phyloP scores from a whole-genome alignment of 2,329 filamentous ascomycete species.

The Ciborinia camelliae region DNA sequence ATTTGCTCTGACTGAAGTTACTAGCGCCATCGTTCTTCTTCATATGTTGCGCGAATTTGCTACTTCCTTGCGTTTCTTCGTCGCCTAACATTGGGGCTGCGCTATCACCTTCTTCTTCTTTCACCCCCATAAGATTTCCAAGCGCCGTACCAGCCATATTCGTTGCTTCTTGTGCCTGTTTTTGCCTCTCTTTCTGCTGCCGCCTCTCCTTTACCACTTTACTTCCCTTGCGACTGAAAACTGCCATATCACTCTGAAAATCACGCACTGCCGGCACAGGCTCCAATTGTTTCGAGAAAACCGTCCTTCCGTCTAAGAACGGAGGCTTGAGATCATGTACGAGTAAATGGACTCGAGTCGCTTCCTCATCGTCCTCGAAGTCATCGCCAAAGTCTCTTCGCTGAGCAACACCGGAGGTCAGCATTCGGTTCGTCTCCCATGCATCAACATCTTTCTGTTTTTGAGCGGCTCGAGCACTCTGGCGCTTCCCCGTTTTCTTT shows the following conservation, averaged over 20 bases:
- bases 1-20: constrained; percentile 89
- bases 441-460: constrained; percentile 94
- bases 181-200: constrained; percentile 88
- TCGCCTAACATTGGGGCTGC: constrained; percentile 74
- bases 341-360: constrained; percentile 81
- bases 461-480: constrained; percentile 73
- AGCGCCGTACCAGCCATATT: constrained; percentile 87
- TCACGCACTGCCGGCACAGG: constrained; percentile 91
- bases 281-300: constrained; percentile 96
- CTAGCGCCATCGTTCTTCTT: constrained; percentile 85
- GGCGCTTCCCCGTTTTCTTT: constrained; percentile 71
- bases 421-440: constrained; percentile 98
- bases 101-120: constrained; percentile 89
- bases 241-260: constrained; percentile 96
- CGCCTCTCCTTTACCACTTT: constrained; percentile 86
- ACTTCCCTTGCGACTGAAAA: constrained; percentile 94
- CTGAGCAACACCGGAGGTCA: constrained; percentile 93
- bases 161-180: constrained; percentile 92
- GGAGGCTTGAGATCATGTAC: constrained; percentile 93
- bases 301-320: constrained; percentile 88
- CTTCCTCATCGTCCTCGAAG: constrained; percentile 88
- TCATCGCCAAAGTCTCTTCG: constrained; percentile 75
- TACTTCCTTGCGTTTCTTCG: constrained; percentile 59
- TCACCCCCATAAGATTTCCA: constrained; percentile 93
- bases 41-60: constrained; percentile 87